Conservation (phyloP, 1,284 basidiomycete genomes). For the Cutaneotrichosporon mucoides region DNA sequence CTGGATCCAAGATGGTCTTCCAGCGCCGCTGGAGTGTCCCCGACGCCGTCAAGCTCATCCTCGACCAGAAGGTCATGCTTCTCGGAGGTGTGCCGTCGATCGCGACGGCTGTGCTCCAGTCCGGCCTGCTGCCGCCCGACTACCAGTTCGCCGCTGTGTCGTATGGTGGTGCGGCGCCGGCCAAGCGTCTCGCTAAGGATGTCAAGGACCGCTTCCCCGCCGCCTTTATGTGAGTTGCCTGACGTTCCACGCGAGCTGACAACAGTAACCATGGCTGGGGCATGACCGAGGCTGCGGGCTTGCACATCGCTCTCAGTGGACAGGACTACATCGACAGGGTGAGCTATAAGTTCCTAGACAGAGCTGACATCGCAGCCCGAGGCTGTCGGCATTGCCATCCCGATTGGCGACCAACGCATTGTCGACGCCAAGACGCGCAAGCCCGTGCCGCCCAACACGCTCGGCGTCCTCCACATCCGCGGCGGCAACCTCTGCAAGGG, state of each 20-base stretch:
- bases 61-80: constrained; percentile 27
- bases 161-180: constrained; percentile 43
- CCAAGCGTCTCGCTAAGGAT: constrained; percentile 33
- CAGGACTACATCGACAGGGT: constrained; percentile 30
- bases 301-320: constrained; percentile 12
- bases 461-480: constrained; percentile 34
- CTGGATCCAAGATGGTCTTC: constrained; percentile 37
- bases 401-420: constrained; percentile 34
- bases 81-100: constrained; percentile 44
- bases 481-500: constrained; percentile 45
- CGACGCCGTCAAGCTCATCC: constrained; percentile 31
- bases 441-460: constrained; percentile 20
- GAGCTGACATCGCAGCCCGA: constrained; percentile 6
- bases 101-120: constrained; percentile 33
- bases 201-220: constrained; percentile 32
- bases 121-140: constrained; percentile 22
- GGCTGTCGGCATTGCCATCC: constrained; percentile 33
- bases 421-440: constrained; percentile 31
- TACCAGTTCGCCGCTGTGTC: constrained; percentile 33
- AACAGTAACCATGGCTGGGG: constrained; percentile 14
- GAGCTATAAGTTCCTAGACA: not conserved
- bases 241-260: not conserved
- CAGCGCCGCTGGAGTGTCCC: constrained; percentile 36
- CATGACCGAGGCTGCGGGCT: constrained; percentile 13
- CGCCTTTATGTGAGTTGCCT: constrained; percentile 8